Evolutionary conservation across 2,329 filamentous ascomycete genomes (phyloP).

Genomic region (Claviceps sp.): DNA sequence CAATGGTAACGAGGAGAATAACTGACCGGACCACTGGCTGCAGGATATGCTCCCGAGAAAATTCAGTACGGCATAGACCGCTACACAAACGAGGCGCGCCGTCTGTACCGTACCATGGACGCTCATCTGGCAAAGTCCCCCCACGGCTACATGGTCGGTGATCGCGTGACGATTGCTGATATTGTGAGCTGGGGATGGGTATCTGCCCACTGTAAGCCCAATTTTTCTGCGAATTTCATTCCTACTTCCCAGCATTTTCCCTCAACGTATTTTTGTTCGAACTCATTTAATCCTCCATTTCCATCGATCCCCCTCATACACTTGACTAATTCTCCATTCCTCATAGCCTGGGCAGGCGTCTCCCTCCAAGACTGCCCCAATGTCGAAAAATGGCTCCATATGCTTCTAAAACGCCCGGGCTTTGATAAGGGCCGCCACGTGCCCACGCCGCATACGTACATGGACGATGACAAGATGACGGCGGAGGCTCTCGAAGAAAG

Average conservation of each 20-base stretch:
- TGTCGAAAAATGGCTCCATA: constrained; percentile 65
- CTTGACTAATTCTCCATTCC: neutral
- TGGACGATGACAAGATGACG: constrained; percentile 29
- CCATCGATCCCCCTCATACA: too few relatives aligned
- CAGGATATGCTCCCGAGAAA: constrained; percentile 63
- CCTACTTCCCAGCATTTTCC: too few relatives aligned
- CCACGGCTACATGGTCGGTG: constrained; percentile 50
- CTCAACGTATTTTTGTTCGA: too few relatives aligned
- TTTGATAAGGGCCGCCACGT: constrained; percentile 67
- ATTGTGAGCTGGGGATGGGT: constrained; percentile 76
- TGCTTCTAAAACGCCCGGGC: constrained; percentile 53
- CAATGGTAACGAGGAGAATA: neutral
- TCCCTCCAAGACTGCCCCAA: constrained; percentile 64
- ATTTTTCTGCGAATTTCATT: neutral
- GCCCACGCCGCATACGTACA: constrained; percentile 50
- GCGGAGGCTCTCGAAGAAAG: constrained; percentile 43
- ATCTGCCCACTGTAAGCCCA: constrained; percentile 29
- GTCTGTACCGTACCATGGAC: constrained; percentile 68
- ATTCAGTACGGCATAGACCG: constrained; percentile 74
- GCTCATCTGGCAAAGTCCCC: constrained; percentile 47
- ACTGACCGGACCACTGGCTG: neutral
- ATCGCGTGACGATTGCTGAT: constrained; percentile 62
- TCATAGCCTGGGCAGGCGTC: constrained; percentile 23
- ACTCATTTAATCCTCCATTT: too few relatives aligned
- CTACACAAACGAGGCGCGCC: constrained; percentile 72